Conservation (phyloP, 768 basidiomycete species). For the Pisolithus tinctorius region DNA sequence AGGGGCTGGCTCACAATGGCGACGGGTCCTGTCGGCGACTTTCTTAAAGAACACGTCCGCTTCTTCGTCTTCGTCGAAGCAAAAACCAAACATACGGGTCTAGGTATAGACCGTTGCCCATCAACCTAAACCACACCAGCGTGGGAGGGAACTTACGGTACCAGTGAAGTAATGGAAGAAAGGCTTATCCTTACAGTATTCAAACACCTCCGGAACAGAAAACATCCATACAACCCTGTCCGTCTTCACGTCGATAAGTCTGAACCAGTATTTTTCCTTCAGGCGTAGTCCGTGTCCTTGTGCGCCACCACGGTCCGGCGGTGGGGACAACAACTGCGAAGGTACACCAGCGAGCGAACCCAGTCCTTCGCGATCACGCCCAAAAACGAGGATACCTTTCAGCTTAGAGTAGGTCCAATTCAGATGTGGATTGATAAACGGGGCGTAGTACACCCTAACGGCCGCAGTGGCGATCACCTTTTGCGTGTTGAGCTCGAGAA, state of each 20-base stretch:
- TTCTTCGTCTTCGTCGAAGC: constrained; percentile 55
- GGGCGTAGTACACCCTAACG: constrained; percentile 58
- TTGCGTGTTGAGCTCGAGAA: constrained; percentile 34
- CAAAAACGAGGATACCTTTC: constrained; percentile 54
- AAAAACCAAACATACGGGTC: constrained; percentile 47
- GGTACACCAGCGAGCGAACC: constrained; percentile 4
- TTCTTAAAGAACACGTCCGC: constrained; percentile 56
- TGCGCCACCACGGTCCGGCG: constrained; percentile 11
- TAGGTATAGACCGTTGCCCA: neutral
- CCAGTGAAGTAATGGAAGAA: constrained; percentile 91
- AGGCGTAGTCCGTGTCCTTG: constrained; percentile 18
- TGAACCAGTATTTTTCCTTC: constrained; percentile 51
- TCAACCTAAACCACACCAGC: neutral
- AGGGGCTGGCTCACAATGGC: constrained; percentile 26
- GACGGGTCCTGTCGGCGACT: constrained; percentile 44
- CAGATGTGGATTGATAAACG: constrained; percentile 37
- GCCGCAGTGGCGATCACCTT: constrained; percentile 46
- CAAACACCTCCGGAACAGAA: constrained; percentile 50
- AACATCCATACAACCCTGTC: constrained; percentile 65
- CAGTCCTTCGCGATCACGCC: constrained; percentile 25
- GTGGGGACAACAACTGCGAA: constrained; percentile 1
- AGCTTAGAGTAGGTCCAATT: constrained; percentile 59
- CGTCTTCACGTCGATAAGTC: constrained; percentile 50
- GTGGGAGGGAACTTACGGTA: constrained; percentile 47
- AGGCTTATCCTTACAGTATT: constrained; percentile 78